phyloP scores from a whole-genome alignment of 2,329 filamentous ascomycete genomes.

The Chaetomium olivaceum region DNA sequence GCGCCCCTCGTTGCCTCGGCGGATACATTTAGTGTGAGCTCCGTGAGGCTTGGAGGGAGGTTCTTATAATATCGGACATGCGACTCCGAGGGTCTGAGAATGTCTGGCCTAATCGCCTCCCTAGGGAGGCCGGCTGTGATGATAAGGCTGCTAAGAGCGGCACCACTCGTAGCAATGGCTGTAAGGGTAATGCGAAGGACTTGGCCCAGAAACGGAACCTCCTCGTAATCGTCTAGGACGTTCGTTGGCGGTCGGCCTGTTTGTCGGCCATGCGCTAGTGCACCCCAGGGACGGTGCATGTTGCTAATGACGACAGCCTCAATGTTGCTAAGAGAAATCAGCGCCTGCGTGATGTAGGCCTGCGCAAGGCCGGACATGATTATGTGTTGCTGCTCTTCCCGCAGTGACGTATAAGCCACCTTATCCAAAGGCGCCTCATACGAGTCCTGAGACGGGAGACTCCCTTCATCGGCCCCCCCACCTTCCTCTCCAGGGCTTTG shows the following conservation, averaged over 20 bases:
- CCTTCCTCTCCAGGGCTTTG: slow-evolving; percentile 12
- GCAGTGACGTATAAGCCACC: slow-evolving; percentile 15
- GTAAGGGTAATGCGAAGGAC: slow-evolving; percentile 13
- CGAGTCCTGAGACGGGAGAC: slow-evolving; percentile 14
- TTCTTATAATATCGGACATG: slow-evolving; percentile 14
- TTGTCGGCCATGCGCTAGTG: slow-evolving; percentile 17
- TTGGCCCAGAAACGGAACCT: slow-evolving; percentile 14
- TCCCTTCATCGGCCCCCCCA: slow-evolving; percentile 12
- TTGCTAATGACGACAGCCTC: slow-evolving; percentile 17
- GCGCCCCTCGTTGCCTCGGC: slow-evolving; percentile 9
- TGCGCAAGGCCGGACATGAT: slow-evolving; percentile 16
- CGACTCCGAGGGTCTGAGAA: slow-evolving; percentile 13
- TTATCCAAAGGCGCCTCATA: slow-evolving; percentile 13
- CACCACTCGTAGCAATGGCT: slow-evolving; percentile 13
- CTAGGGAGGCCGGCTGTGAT: slow-evolving; percentile 13
- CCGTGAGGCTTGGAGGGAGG: slow-evolving; percentile 14
- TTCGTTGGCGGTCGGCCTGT: slow-evolving; percentile 15
- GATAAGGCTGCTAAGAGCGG: slow-evolving; percentile 12
- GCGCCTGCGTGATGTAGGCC: slow-evolving; percentile 15
- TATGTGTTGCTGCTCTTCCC: slow-evolving; percentile 15
- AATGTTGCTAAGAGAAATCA: slow-evolving; percentile 16
- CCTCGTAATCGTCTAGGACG: slow-evolving; percentile 7
- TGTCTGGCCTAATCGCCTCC: slow-evolving; percentile 11
- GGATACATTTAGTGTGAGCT: slow-evolving; percentile 15
- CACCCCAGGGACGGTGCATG: slow-evolving; percentile 16